Evolutionary conservation across 495 filamentous ascomycete species (phyloP), one percentile per base, ranked within the genome.

Genomic region (Cairneyella variabilis): DNA sequence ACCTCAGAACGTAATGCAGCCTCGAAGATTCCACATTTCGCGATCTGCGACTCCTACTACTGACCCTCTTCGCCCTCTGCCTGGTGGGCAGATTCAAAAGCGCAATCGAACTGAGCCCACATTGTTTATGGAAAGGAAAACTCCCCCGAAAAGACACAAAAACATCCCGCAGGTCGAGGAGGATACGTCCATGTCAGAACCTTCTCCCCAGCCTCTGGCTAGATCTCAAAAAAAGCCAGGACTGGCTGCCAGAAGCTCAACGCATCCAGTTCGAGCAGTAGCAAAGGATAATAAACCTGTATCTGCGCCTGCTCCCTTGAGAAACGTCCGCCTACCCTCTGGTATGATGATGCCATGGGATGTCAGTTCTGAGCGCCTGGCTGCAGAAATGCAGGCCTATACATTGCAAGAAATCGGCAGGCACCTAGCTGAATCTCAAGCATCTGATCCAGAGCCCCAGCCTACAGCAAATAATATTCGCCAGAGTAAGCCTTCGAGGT

Each of bases 21-120:
- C 55, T 32, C 66, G 71, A 53, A 65, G 71, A 40, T 80, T 79
- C 48, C 76, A 78, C 65, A 63, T 80, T 51, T 76, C 72, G 30
- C 66, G 59, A 59, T 67, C 53, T 32, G 62, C 64, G 22, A 55
- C 60, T 18, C 61, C 62, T 43, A 42, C 32, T 2, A 30, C 37
- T 37, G 3, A 20, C 3, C n/a, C n/a, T n/a, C n/a, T 42, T 37
- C 9, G 14, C 8, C 16, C 42, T 43, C 34, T n/a, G 9, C 10
- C 40, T 10, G 4, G 23, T 0, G 47, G 49, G 16, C 17, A 63
- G n/a, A 59, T 66, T 18, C 70, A 68, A 62, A 74, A 73, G 49
- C 46, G 37, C 41, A 67, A 68, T n/a, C n/a, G n/a, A 42, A 50
- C 62, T 28, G 63, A 58, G 0, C 56, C 73, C 5, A 67, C 74